Percentiles rank a stretch among this genome's conserved stretches.
Evolutionary conservation across 306 rosid species (phyloP).

Genomic region (barrel medic (Medicago truncatula)): DNA sequence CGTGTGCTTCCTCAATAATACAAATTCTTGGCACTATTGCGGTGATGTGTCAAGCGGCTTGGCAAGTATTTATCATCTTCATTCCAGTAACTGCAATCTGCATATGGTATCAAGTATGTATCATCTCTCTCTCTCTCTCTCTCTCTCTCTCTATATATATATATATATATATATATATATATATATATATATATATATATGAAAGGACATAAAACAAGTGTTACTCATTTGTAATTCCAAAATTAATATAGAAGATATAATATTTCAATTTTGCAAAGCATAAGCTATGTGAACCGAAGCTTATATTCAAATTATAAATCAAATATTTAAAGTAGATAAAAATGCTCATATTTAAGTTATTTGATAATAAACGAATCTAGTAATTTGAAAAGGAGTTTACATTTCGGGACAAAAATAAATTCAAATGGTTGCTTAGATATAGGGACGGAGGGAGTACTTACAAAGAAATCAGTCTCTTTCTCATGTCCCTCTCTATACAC

Average conservation of each 20-base stretch:
- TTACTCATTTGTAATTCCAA: conserved; percentile 17
- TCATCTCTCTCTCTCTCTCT: too few relatives aligned
- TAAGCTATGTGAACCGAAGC: not conserved
- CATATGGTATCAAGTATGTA: conserved; percentile 93
- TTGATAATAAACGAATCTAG: too few relatives aligned
- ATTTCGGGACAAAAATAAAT: too few relatives aligned
- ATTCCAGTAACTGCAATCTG: conserved; percentile 84
- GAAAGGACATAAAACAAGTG: conserved; percentile 11
- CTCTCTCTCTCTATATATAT: too few relatives aligned
- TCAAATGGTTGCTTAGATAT: too few relatives aligned
- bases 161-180: too few relatives aligned
- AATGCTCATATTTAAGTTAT: not conserved
- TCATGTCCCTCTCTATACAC: not conserved
- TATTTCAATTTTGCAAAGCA: conserved; percentile 15
- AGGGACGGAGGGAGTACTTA: too few relatives aligned
- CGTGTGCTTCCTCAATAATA: conserved; percentile 95
- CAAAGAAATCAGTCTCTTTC: too few relatives aligned
- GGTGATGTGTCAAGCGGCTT: conserved; percentile 95
- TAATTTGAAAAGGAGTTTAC: too few relatives aligned
- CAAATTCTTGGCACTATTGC: conserved; percentile 87
- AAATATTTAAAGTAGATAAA: conserved; percentile 10
- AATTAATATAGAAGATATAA: conserved; percentile 1
- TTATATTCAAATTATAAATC: conserved; percentile 19
- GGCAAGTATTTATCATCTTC: conserved; percentile 94
- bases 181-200: too few relatives aligned